Evolutionary conservation across 2,329 filamentous ascomycete genomes (phyloP), one percentile per base, ranked within the genome.

Genomic region (Verruconis gallopava): DNA sequence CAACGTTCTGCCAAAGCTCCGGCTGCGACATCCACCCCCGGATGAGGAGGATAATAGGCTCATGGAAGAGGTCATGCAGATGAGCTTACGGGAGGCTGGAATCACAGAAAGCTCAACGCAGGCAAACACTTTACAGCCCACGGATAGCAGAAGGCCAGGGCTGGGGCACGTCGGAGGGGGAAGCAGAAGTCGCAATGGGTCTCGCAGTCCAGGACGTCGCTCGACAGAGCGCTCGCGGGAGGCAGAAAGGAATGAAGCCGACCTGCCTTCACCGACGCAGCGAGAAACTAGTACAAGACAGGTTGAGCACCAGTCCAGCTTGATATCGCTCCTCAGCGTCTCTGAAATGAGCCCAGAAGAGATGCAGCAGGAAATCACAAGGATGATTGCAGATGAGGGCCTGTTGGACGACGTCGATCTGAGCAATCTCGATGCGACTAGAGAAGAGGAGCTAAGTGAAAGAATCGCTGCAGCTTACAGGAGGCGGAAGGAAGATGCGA

Each of bases 361-460:
- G 49, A 79, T 93, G 51, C 82, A 94, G 56, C 77, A 82, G 46
- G 86, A 94, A 56, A 93, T 95, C 45, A 75, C 93, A 50, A 75
- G 85, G 34, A 85, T 93, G 55, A 94, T 93, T 45, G 73, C 88
- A 50, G 81, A 89, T 48, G 85, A 94, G 54, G 86, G 89, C 0
- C 64, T 95, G 15, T 62, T 94, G 22, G 85, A 95, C 52, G 88
- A 85, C 14, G 77, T 95, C 37, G 88, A 95, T 55, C 65, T 95
- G 43, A 83, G 91, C 52, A 88, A 88, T 48, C 77, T 95, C 42
- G 86, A 89, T 47, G 70, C 85, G 13, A 75, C 68, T 38, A 83
- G 86, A 53, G 85, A 95, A 55, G 86, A 95, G 53, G 85, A 93
- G 53, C 75, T 96, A 13, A 93, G 84, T 49, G 82, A 89, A 53